A percentile compares a stretch with the other conserved stretches of the same genome.
Conservation (phyloP, 2,329 filamentous ascomycete species). For the Macrophomina tecta region DNA sequence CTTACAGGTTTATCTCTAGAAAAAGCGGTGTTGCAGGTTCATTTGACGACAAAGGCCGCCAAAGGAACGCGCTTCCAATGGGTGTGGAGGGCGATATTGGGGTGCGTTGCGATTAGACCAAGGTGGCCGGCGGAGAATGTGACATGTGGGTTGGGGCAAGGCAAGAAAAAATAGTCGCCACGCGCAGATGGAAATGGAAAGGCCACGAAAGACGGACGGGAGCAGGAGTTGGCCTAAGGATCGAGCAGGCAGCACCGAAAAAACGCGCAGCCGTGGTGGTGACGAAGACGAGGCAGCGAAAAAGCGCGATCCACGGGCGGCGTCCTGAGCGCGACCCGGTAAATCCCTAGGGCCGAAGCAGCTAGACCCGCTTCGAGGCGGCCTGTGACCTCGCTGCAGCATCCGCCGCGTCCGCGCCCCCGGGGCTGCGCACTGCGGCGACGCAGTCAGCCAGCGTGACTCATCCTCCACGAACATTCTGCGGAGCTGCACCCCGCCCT, state of each 20-base stretch:
- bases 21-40: constrained; percentile 84
- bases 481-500: constrained; percentile 25
- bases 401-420: constrained; percentile 22
- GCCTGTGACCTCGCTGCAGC: constrained; percentile 15
- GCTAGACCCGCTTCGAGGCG: constrained; percentile 5
- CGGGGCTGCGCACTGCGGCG: constrained; percentile 9
- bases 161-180: constrained; percentile 5
- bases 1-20: constrained; percentile 69
- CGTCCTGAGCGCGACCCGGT: constrained; percentile 10
- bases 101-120: neutral
- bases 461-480: constrained; percentile 26
- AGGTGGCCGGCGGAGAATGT: neutral
- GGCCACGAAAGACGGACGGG: constrained; percentile 12
- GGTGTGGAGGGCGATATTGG: constrained; percentile 16
- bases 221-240: constrained; percentile 13
- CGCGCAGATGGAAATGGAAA: neutral
- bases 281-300: constrained; percentile 17
- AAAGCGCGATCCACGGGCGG: constrained; percentile 18
- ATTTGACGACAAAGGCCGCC: constrained; percentile 92
- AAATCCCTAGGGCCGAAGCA: constrained; percentile 14
- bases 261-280: constrained; percentile 12
- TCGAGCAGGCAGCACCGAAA: constrained; percentile 17
- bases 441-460: constrained; percentile 20
- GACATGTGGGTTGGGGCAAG: neutral
- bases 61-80: constrained; percentile 79